A percentile compares a stretch with the other conserved stretches of the same genome.
These are phyloP conservation scores for Ganoderma multipileum DNA, from an alignment of 1,284 basidiomycete genomes.

Conservation along the genomic window DNA sequence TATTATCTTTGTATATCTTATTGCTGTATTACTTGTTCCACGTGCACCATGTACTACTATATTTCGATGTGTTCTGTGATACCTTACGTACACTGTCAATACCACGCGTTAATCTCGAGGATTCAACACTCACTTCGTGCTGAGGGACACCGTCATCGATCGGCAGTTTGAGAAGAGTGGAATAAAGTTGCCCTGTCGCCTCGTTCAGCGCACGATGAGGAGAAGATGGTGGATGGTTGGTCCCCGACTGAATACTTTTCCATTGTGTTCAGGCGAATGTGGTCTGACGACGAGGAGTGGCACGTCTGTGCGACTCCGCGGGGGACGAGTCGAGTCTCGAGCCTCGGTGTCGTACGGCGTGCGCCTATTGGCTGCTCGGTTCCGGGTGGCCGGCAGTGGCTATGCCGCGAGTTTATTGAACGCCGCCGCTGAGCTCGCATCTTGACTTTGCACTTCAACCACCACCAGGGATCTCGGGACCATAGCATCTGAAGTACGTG, in stretches of 20 bases:
- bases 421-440: background rate
- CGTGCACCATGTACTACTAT: background rate
- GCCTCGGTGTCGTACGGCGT: background rate
- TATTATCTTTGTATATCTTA: slow-evolving; percentile 13
- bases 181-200: background rate
- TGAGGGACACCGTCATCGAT: background rate
- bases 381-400: slow-evolving; percentile 9
- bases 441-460: slow-evolving; percentile 9
- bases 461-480: background rate
- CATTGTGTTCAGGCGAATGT: background rate
- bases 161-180: background rate
- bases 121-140: background rate
- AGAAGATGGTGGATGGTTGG: background rate
- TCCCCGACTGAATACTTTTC: background rate
- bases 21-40: slow-evolving; percentile 5
- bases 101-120: background rate
- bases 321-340: background rate
- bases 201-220: background rate
- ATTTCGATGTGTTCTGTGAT: background rate
- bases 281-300: background rate
- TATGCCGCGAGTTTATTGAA: slow-evolving; percentile 15
- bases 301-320: background rate
- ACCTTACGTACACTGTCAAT: background rate
- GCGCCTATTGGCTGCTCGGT: background rate
- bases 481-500: background rate